Percentiles rank a stretch among this genome's conserved stretches.
phyloP scores from a whole-genome alignment of 495 filamentous ascomycete genomes.

The Aspergillus sclerotioniger region DNA sequence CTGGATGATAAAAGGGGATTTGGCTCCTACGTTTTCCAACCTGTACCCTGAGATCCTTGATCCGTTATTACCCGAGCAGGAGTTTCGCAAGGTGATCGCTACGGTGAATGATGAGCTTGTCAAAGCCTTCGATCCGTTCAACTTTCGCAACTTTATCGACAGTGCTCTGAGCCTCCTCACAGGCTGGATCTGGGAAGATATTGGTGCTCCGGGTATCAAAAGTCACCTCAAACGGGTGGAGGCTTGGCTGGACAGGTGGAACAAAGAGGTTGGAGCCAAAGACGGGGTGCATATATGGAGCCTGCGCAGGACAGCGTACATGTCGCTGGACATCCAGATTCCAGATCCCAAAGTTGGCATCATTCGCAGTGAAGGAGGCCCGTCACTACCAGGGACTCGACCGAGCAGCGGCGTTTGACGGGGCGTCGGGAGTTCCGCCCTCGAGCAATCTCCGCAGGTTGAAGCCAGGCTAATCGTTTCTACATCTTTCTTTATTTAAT shows the following conservation, averaged over 20 bases:
- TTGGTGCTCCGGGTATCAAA: slow-evolving; percentile 72
- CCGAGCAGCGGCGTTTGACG: slow-evolving; percentile 34
- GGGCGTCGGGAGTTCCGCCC: no score
- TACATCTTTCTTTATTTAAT: neutral
- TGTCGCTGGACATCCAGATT: slow-evolving; percentile 86
- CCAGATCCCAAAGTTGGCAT: slow-evolving; percentile 71
- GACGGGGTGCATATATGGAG: slow-evolving; percentile 69
- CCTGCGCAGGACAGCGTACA: slow-evolving; percentile 78
- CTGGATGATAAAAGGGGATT: slow-evolving; percentile 85
- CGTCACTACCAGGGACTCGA: slow-evolving; percentile 39
- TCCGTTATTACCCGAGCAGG: slow-evolving; percentile 72
- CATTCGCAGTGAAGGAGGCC: slow-evolving; percentile 38
- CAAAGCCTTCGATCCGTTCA: slow-evolving; percentile 72
- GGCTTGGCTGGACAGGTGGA: slow-evolving; percentile 78
- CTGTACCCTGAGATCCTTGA: slow-evolving; percentile 94
- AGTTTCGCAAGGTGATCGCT: slow-evolving; percentile 77
- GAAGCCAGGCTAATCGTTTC: neutral
- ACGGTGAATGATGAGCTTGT: slow-evolving; percentile 72
- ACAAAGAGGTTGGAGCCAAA: slow-evolving; percentile 56
- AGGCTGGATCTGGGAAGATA: slow-evolving; percentile 90
- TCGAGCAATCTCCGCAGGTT: no score
- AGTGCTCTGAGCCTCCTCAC: slow-evolving; percentile 73
- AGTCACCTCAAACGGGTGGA: slow-evolving; percentile 64
- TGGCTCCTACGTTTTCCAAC: slow-evolving; percentile 91
- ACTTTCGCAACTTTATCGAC: slow-evolving; percentile 69